These are phyloP conservation scores for Hypoxylon lenormandii DNA, from an alignment of 495 filamentous ascomycete genomes.

Conservation along the genomic window DNA sequence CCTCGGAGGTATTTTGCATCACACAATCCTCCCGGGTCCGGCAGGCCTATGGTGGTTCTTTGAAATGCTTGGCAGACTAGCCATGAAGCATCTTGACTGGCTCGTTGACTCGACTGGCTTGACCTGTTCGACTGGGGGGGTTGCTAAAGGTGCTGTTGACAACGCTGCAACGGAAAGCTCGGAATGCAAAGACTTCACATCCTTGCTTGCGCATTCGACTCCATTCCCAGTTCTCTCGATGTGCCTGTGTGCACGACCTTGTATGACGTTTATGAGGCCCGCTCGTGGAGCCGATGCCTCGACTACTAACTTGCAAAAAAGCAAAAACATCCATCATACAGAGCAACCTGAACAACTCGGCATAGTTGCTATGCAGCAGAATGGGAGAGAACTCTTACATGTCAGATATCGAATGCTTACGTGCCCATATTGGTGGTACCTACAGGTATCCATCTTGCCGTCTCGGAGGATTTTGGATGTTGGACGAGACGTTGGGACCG, in stretches of 20 bases:
- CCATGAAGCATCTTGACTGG: slow-evolving; percentile 11
- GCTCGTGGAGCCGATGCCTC: not conserved
- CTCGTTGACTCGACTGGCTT: too few relatives aligned
- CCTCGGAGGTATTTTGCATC: slow-evolving; percentile 12
- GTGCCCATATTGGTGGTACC: too few relatives aligned
- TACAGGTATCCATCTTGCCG: too few relatives aligned
- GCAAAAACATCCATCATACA: not conserved
- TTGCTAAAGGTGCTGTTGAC: slow-evolving; percentile 17
- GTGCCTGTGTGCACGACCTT: slow-evolving; percentile 5
- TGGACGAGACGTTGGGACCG: slow-evolving; percentile 7
- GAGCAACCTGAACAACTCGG: too few relatives aligned
- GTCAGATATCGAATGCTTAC: too few relatives aligned
- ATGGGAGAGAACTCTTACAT: too few relatives aligned
- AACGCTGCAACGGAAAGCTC: slow-evolving; percentile 44
- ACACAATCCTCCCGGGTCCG: slow-evolving; percentile 21
- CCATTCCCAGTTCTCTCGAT: slow-evolving; percentile 3
- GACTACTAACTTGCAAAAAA: not conserved
- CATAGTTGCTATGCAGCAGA: too few relatives aligned
- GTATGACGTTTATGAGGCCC: slow-evolving; percentile 16
- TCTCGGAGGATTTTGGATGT: too few relatives aligned
- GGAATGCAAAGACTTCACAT: slow-evolving; percentile 29
- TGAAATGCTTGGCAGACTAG: slow-evolving; percentile 40
- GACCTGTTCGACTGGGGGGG: slow-evolving; percentile 13
- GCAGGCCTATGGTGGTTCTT: slow-evolving; percentile 13
- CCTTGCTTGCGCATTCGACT: slow-evolving; percentile 32